Evolutionary conservation across 257 asterid genomes (phyloP), one percentile per base, ranked within the genome.

Genomic region (Anisodus tanguticus): DNA sequence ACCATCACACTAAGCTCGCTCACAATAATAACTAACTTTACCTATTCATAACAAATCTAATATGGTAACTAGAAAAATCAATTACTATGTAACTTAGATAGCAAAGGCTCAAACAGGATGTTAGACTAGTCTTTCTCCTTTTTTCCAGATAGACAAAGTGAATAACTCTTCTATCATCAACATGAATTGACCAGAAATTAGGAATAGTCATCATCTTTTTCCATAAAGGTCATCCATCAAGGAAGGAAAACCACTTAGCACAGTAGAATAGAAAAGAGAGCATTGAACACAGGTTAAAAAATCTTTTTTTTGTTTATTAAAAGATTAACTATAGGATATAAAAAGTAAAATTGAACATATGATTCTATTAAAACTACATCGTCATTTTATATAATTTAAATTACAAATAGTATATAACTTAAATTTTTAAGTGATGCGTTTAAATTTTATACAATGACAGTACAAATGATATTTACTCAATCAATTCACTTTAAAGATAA

Each of bases 61-160:
- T 67, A 67, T 13, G 16, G 13, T 35, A 37, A 67, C 6, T 16
- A 0, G 37, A 31, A 31, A 67, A 6, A 1, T 0, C 8, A 67
- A 8, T 67, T 67, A 67, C 9, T 67, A 64, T 64, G 12, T 26
- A 26, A 64, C 13, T 64, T 3, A 1, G 2, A 0, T 31, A 64
- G 3, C 71, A 22, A 63, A 22, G 41, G 16, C 10, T 63, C 6
- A 1, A 63, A 8, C 0, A 63, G 3, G 16, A 63, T 63, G 41
- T 2, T 4, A 15, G 1, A 22, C 26, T 2, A 66, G 2, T 31
- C 8, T 66, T 66, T 2, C 2, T 66, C 11, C 74, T 5, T 45
- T 2, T n/a, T 1, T 35, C 1, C 35, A 11, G 9, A 0, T 5
- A 66, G n/a, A 0, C 35, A 31, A 0, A 6, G 3, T 0, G 5